These are phyloP conservation scores for Xylaria multiplex DNA, from an alignment of 2,329 filamentous ascomycete species.

Conservation along the genomic window DNA sequence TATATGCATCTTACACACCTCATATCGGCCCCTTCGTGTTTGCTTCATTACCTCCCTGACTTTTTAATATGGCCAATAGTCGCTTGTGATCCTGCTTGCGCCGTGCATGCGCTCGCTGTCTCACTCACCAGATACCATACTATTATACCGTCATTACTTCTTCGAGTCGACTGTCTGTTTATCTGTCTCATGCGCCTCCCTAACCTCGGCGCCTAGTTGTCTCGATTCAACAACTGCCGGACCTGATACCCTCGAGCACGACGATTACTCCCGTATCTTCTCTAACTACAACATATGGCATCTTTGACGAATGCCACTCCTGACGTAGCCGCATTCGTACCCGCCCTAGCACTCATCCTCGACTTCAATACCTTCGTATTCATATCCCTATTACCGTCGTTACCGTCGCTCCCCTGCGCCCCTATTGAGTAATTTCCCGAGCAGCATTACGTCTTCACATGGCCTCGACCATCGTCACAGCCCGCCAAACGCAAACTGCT, in stretches of 20 bases:
- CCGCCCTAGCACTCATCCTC: not conserved
- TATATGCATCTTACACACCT: not conserved
- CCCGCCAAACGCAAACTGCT: conserved; percentile 40
- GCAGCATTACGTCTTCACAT: conserved; percentile 43
- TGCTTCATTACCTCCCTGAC: conserved; percentile 22
- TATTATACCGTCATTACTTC: not conserved
- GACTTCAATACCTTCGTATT: conserved; percentile 2
- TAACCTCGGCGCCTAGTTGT: not conserved
- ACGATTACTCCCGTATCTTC: not conserved
- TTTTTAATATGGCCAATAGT: conserved; percentile 17
- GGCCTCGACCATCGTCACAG: conserved; percentile 53
- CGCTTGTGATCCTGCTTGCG: not conserved
- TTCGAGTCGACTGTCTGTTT: conserved; percentile 5
- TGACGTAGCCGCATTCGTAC: conserved; percentile 16
- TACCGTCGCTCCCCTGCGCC: not conserved
- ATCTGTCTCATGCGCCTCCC: conserved; percentile 22
- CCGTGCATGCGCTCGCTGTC: conserved; percentile 21
- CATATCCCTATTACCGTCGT: not conserved
- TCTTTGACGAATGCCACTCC: conserved; percentile 18
- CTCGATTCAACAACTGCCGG: conserved; percentile 10
- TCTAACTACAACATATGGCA: not conserved
- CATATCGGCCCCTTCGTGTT: not conserved
- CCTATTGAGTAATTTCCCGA: conserved; percentile 14
- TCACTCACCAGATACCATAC: conserved; percentile 1
- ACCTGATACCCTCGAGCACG: not conserved